A percentile compares a stretch with the other conserved stretches of the same genome.
These are phyloP conservation scores for Spinacia oleracea DNA, from an alignment of 179 eudicot genomes.

Conservation along the genomic window DNA sequence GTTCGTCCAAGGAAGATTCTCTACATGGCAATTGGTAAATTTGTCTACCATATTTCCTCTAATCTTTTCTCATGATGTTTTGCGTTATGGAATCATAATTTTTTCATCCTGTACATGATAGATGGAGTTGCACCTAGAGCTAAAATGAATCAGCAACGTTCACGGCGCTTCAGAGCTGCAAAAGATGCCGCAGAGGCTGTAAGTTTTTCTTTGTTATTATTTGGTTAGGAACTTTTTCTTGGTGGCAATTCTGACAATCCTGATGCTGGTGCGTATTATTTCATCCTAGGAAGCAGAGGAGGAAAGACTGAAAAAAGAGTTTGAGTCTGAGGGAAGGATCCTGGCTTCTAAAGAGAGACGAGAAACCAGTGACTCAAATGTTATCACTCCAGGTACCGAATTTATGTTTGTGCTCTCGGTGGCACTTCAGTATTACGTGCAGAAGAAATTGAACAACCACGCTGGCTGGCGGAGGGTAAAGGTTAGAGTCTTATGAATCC, in stretches of 20 bases:
- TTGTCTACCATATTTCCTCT: constrained; percentile 9
- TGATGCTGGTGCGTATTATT: constrained; percentile 15
- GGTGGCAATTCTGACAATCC: constrained; percentile 1
- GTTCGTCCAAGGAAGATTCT: constrained; percentile 96
- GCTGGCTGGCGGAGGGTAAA: constrained; percentile 80
- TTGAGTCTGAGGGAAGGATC: constrained; percentile 66
- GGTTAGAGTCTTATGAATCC: constrained; percentile 44
- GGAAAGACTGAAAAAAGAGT: constrained; percentile 67
- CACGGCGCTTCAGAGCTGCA: constrained; percentile 97
- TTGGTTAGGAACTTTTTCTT: background rate
- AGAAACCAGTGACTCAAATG: constrained; percentile 93
- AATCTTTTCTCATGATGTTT: constrained; percentile 3
- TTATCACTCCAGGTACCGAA: constrained; percentile 94
- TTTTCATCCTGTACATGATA: constrained; percentile 30
- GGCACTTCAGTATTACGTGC: constrained; percentile 89
- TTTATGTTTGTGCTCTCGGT: constrained; percentile 90
- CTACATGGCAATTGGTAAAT: constrained; percentile 90
- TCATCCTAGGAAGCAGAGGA: constrained; percentile 81
- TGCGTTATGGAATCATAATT: background rate
- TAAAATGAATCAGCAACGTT: constrained; percentile 98
- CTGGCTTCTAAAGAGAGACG: constrained; percentile 58
- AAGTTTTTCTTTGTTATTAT: constrained; percentile 30
- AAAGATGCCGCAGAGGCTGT: constrained; percentile 98
- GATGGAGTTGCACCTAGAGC: constrained; percentile 99
- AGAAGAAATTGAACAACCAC: constrained; percentile 64